phyloP scores from a whole-genome alignment of 352 stramenopile species.

The Phytophthora foliorum region DNA sequence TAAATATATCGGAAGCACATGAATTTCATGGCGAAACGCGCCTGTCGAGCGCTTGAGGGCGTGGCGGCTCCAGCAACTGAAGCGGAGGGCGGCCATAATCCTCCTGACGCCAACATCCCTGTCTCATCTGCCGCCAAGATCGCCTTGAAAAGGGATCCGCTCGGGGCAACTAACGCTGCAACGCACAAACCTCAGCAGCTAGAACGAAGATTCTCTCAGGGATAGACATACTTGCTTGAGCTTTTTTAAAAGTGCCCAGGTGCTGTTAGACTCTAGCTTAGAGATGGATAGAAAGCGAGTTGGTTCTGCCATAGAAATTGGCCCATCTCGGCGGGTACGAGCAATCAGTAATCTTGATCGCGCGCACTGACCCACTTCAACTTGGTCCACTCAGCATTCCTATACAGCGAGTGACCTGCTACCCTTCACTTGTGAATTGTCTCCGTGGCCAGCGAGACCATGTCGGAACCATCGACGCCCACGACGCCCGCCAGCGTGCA shows the following conservation, averaged over 20 bases:
- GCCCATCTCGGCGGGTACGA: conserved; percentile 2
- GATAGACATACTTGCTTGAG: too few relatives aligned
- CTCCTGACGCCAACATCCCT: not conserved
- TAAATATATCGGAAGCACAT: not conserved
- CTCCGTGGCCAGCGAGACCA: conserved; percentile 3
- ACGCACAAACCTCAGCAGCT: not conserved
- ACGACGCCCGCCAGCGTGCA: conserved; percentile 11
- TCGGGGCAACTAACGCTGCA: not conserved
- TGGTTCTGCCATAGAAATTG: not conserved
- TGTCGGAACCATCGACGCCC: not conserved
- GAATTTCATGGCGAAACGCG: not conserved
- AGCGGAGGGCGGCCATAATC: not conserved
- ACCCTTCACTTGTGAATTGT: conserved; percentile 30
- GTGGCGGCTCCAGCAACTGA: not conserved
- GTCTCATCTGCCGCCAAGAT: not conserved
- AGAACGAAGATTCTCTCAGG: too few relatives aligned
- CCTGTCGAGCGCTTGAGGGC: not conserved
- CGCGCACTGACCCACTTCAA: conserved; percentile 12
- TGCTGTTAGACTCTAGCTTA: too few relatives aligned
- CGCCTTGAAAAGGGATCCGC: not conserved
- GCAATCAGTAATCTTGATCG: conserved; percentile 20
- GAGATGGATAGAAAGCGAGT: not conserved
- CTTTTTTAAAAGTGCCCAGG: too few relatives aligned
- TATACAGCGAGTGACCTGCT: not conserved
- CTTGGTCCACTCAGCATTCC: conserved; percentile 17